A percentile compares a stretch with the other conserved stretches of the same genome.
phyloP scores from a whole-genome alignment of 257 asterid genomes.

The Solanum appendiculatum region DNA sequence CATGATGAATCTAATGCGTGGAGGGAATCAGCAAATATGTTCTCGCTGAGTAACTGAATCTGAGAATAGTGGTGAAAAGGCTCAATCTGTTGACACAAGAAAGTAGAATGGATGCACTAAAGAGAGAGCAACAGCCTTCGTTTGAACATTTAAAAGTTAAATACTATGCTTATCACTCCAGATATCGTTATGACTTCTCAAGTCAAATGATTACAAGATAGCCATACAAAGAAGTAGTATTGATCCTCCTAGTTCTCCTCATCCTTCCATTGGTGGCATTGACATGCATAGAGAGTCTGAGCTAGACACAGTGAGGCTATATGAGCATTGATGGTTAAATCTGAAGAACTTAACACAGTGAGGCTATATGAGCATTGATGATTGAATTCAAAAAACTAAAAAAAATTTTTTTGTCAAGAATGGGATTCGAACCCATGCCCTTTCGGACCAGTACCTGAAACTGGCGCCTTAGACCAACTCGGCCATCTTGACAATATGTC shows the following conservation, averaged over 20 bases:
- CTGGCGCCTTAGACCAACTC: slow-evolving; percentile 18
- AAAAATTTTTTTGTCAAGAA: not conserved
- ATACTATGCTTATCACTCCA: not conserved
- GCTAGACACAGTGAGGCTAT: not conserved
- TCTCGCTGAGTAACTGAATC: not conserved
- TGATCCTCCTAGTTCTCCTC: not conserved
- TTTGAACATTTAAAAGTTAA: not conserved
- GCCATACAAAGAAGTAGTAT: not conserved
- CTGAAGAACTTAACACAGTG: too few species aligned
- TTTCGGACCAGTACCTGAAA: slow-evolving; percentile 17
- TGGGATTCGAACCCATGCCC: slow-evolving; percentile 13
- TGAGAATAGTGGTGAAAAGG: not conserved
- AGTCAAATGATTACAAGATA: not conserved
- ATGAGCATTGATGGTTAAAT: too few species aligned
- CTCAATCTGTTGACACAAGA: not conserved
- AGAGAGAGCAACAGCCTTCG: not conserved
- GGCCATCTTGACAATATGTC: not conserved
- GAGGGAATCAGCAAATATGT: not conserved
- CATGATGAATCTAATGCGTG: not conserved
- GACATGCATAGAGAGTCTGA: not conserved
- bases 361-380: too few species aligned
- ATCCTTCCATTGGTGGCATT: not conserved
- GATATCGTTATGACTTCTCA: not conserved
- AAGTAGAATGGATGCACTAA: not conserved
- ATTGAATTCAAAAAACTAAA: not conserved